phyloP scores from a whole-genome alignment of 495 filamentous ascomycete species.

The Jackrogersella minutella region DNA sequence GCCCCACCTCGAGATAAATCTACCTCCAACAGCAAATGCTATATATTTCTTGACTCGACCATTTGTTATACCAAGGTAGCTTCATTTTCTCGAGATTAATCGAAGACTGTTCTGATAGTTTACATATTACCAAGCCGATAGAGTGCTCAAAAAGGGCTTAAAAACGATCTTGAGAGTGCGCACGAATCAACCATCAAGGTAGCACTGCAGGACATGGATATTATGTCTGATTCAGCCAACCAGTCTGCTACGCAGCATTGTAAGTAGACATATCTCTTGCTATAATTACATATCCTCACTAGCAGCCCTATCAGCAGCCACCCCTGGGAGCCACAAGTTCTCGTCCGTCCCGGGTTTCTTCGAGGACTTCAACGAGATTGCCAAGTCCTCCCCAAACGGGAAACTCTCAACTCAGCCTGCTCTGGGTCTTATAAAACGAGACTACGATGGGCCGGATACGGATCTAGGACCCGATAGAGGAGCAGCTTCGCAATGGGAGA shows the following conservation, averaged over 20 bases:
- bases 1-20: no score
- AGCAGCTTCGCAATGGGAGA: slow-evolving; percentile 2
- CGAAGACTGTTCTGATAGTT: no score
- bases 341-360: slow-evolving; percentile 13
- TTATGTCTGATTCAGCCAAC: not conserved
- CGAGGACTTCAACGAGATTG: slow-evolving; percentile 2
- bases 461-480: not conserved
- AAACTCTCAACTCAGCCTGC: slow-evolving; percentile 4
- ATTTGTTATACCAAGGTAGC: no score
- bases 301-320: not conserved
- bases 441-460: not conserved
- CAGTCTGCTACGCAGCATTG: not conserved
- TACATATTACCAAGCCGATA: no score
- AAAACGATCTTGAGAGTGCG: no score
- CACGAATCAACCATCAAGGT: no score
- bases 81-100: no score
- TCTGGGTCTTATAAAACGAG: not conserved
- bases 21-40: no score
- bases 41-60: no score
- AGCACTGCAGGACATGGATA: not conserved
- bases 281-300: not conserved
- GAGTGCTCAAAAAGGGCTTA: no score
- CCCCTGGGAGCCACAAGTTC: not conserved
- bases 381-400: not conserved
- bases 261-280: not conserved